Base-by-base conservation (phyloP, 1,284 basidiomycete genomes). In the Puccinia sorghi region DNA sequence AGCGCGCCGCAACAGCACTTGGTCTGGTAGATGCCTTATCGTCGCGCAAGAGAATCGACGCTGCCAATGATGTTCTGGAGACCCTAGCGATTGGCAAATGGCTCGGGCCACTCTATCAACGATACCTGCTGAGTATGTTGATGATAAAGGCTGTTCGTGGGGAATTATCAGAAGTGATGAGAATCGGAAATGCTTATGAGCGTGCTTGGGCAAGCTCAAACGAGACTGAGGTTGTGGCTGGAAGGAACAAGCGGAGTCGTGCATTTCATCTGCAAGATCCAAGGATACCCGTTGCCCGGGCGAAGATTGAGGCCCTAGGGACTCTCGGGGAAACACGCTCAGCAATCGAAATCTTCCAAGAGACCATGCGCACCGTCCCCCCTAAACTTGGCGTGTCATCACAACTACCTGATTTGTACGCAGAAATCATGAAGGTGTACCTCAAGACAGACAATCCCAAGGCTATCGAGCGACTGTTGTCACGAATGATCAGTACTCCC, bases 361-460 rank as follows among this genome's bases (percentile, higher is more conserved):
- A 48, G 41, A 69, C 64, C 3, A 69, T 77, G 52, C 37, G 39
- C 22, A 69, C 63, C 17, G 52, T 59, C 39, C 52, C 41, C 13
- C 64, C 64, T 32, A 52, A 69, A 48, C 64, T 46, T 57, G 43
- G 74, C 52, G 27, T 64, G 15, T 25, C 43, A 12, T 77, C 46
- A 32, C 63, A 57, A 54, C 0, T 77, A 46, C 52, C 74, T 9
- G 74, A 77, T 77, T 66, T 77, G 22, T 70, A 69, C 27, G 74
- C 74, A 20, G 74, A 77, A 32, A 77, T 77, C 27, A 77, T 77
- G 64, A 77, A 25, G 54, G 74, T 69, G 15, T 43, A 77, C 56
- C 7, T 77, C 27, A 69, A 69, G 54, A 22, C 61, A 43, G 64
- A 77, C 56, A 52, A 57, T 77, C 37, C 61, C 9, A 27, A 39